Evolutionary conservation across 768 basidiomycete genomes (phyloP).

Genomic region (Leucogyrophana mollusca): DNA sequence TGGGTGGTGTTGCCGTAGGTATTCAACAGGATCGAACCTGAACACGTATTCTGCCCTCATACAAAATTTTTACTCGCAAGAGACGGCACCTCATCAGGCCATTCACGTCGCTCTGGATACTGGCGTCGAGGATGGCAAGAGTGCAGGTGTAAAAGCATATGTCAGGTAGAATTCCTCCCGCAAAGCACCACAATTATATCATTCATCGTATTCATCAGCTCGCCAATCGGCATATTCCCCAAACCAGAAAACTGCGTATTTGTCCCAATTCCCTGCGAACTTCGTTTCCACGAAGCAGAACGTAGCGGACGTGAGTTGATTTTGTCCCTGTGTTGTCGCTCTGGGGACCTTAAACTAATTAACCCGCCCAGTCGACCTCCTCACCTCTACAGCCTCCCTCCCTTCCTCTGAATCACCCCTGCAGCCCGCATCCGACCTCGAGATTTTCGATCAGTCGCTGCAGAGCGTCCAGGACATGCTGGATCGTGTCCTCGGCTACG

Average conservation of each 20-base stretch:
- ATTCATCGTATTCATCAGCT: no score
- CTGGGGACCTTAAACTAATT: conserved; percentile 4
- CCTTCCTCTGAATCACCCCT: conserved; percentile 37
- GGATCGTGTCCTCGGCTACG: conserved; percentile 82
- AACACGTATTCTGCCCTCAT: conserved; percentile 96
- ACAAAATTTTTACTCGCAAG: conserved; percentile 96
- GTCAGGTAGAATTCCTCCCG: conserved; percentile 60
- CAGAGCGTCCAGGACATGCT: conserved; percentile 72
- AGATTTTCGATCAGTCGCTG: conserved; percentile 74
- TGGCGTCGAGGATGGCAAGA: conserved; percentile 59
- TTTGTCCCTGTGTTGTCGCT: neutral
- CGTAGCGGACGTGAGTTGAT: conserved; percentile 73
- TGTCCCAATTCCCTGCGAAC: conserved; percentile 84
- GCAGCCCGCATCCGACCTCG: conserved; percentile 67
- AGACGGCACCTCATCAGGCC: conserved; percentile 84
- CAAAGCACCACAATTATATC: no score
- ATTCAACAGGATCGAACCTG: conserved; percentile 86
- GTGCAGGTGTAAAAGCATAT: conserved; percentile 82
- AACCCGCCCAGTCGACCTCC: conserved; percentile 67
- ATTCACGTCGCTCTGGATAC: conserved; percentile 92
- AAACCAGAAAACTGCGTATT: conserved; percentile 97
- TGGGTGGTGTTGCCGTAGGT: conserved; percentile 50
- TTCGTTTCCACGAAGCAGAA: conserved; percentile 82
- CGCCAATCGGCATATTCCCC: conserved; percentile 83
- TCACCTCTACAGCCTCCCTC: conserved; percentile 49